Evolutionary conservation across 768 basidiomycete species (phyloP).

Genomic region (Hydnomerulius pinastri): DNA sequence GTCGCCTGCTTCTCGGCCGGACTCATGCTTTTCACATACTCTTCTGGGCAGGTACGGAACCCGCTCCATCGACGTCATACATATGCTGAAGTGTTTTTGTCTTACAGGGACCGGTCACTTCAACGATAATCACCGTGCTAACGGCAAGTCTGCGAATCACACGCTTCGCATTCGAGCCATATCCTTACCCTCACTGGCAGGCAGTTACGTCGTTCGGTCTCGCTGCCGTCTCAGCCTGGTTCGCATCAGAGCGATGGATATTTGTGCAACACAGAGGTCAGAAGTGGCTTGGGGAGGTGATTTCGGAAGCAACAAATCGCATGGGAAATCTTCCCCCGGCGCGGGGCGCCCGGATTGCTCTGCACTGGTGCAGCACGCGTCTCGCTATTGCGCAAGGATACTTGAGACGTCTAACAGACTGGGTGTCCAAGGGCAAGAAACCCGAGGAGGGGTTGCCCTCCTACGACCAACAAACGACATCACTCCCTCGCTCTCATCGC

Average conservation of each 20-base stretch:
- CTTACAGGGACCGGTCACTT: constrained; percentile 56
- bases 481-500: constrained; percentile 16
- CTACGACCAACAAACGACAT: constrained; percentile 16
- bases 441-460: constrained; percentile 23
- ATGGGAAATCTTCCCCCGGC: constrained; percentile 29
- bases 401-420: constrained; percentile 23
- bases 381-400: constrained; percentile 19
- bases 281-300: constrained; percentile 53
- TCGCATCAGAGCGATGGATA: constrained; percentile 52
- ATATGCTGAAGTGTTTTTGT: constrained; percentile 10
- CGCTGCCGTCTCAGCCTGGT: constrained; percentile 55
- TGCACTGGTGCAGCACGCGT: constrained; percentile 26
- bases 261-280: constrained; percentile 50
- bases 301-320: constrained; percentile 25
- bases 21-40: constrained; percentile 74
- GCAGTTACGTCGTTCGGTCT: constrained; percentile 44
- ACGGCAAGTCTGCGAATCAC: constrained; percentile 39
- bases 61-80: constrained; percentile 23
- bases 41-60: constrained; percentile 61
- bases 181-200: constrained; percentile 18
- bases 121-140: constrained; percentile 73
- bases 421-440: constrained; percentile 25
- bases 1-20: constrained; percentile 83
- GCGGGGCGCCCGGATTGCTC: constrained; percentile 23
- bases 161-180: not conserved